These are phyloP conservation scores for Acer negundo DNA, from an alignment of 345 rosid species.

Conservation along the genomic window DNA sequence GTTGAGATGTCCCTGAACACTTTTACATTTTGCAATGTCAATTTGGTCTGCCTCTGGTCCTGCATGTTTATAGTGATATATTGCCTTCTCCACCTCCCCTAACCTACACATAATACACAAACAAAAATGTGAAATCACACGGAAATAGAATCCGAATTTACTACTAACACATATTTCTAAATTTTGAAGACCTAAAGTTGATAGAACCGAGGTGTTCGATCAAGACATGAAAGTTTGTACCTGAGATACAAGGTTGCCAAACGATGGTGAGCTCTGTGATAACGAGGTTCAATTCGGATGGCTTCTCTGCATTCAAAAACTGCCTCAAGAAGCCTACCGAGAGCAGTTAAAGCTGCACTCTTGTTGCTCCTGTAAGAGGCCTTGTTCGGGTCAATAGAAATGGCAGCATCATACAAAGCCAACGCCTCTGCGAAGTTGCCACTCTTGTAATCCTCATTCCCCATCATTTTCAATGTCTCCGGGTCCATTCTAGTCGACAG, in stretches of 20 bases:
- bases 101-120: conserved; percentile 44
- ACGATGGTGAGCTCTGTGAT: conserved; percentile 93
- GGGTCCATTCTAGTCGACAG: conserved; percentile 96
- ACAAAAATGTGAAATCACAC: neutral
- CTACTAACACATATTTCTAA: too few relatives aligned
- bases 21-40: conserved; percentile 68
- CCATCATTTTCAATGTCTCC: conserved; percentile 88
- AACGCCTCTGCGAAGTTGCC: conserved; percentile 88
- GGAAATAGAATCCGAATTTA: too few relatives aligned
- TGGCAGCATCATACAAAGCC: conserved; percentile 93
- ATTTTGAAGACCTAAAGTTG: too few relatives aligned
- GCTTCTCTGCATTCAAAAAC: conserved; percentile 94
- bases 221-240: conserved; percentile 30
- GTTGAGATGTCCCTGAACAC: conserved; percentile 53
- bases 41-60: conserved; percentile 80
- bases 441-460: conserved; percentile 94
- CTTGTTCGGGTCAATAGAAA: conserved; percentile 78
- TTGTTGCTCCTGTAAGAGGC: conserved; percentile 93
- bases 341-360: conserved; percentile 86
- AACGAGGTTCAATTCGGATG: conserved; percentile 76
- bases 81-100: conserved; percentile 88
- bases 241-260: conserved; percentile 80
- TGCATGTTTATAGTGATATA: conserved; percentile 80
- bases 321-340: conserved; percentile 84
- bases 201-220: too few relatives aligned